Conservation (phyloP, 257 asterid genomes). For the Petunia secreta region DNA sequence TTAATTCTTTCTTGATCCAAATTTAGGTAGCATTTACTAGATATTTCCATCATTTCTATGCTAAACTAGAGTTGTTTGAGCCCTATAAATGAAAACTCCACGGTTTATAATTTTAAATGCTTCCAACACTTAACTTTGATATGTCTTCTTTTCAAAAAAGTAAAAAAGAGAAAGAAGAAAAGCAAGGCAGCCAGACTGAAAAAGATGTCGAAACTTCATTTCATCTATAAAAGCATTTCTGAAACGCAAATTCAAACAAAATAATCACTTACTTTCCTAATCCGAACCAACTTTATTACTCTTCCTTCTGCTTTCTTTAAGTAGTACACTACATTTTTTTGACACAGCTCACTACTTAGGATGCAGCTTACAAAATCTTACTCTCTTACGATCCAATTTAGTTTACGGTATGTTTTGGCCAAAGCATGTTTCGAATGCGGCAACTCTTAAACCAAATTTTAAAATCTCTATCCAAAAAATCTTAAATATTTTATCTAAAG, state of each 20-base stretch:
- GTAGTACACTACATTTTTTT: not conserved
- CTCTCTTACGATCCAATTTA: not conserved
- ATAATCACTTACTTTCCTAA: not conserved
- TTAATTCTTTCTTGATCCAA: not conserved
- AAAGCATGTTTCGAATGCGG: too few species aligned
- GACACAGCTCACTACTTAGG: not conserved
- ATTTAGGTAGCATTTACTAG: not conserved
- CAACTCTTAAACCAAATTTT: too few species aligned
- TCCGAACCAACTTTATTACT: not conserved
- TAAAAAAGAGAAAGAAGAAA: not conserved
- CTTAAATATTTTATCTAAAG: too few species aligned
- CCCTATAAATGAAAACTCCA: not conserved
- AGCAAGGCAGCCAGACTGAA: not conserved
- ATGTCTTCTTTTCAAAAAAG: not conserved
- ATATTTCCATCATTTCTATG: not conserved
- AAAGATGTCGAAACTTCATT: slow-evolving; percentile 14
- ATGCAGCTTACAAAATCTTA: not conserved
- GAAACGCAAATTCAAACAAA: slow-evolving; percentile 13
- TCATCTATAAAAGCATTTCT: not conserved
- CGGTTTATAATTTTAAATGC: not conserved
- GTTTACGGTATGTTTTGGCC: too few species aligned
- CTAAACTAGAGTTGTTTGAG: not conserved
- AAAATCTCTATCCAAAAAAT: too few species aligned
- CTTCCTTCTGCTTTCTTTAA: slow-evolving; percentile 8
- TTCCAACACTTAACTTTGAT: not conserved